Percentiles rank a stretch among this genome's conserved stretches.
phyloP scores from a whole-genome alignment of 139 green algal species.

The Volvox reticuliferus region DNA sequence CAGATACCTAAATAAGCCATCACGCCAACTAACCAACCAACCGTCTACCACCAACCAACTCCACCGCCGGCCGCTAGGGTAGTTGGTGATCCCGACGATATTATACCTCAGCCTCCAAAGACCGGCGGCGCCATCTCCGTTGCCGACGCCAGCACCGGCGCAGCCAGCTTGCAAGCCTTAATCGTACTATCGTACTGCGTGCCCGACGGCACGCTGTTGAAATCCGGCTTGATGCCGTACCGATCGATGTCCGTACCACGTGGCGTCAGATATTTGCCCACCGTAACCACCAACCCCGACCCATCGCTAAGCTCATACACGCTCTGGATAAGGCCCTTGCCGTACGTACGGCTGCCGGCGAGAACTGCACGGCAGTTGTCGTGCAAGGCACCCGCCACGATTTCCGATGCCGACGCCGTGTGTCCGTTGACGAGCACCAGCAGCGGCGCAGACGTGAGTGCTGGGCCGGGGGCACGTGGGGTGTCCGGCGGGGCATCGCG shows the following conservation, averaged over 20 bases:
- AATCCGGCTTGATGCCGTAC: conserved; percentile 59
- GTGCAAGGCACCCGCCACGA: conserved; percentile 91
- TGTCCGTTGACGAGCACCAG: conserved; percentile 89
- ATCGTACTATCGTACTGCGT: conserved; percentile 20
- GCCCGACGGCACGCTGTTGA: conserved; percentile 34
- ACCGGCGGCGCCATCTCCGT: no score
- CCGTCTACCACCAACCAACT: no score
- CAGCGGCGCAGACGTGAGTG: conserved; percentile 57
- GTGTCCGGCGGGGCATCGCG: conserved; percentile 42
- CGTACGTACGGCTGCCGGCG: conserved; percentile 89
- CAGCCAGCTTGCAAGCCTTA: conserved; percentile 22
- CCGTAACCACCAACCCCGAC: conserved; percentile 91
- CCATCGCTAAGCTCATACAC: conserved; percentile 96
- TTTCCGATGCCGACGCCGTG: conserved; percentile 92
- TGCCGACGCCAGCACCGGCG: not conserved
- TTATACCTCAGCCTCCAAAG: no score
- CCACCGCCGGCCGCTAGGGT: no score
- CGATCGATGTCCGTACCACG: conserved; percentile 68
- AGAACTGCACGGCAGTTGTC: conserved; percentile 97
- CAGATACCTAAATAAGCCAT: no score
- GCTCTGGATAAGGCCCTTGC: conserved; percentile 96
- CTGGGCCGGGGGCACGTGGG: conserved; percentile 50
- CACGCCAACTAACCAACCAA: no score
- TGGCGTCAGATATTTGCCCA: conserved; percentile 97
- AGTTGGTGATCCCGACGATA: no score